These are phyloP conservation scores for Phytophthora hibernalis DNA, from an alignment of 352 stramenopile species.

Conservation along the genomic window DNA sequence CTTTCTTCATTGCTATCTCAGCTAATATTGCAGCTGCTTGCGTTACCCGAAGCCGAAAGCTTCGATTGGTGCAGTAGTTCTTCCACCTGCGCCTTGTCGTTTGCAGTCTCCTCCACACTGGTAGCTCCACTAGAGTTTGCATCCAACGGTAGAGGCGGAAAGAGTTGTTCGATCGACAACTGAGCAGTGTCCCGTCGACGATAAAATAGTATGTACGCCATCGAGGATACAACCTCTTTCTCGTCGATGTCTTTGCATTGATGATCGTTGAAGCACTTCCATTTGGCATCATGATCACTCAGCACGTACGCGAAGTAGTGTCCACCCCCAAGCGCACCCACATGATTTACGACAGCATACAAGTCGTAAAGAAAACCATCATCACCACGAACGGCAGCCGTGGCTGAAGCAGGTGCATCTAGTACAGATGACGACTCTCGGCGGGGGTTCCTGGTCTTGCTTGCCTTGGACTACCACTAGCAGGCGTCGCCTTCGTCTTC, in stretches of 20 bases:
- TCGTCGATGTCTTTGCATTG: slow-evolving; percentile 90
- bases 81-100: slow-evolving; percentile 71
- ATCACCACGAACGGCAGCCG: slow-evolving; percentile 54
- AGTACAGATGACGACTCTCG: slow-evolving; percentile 45
- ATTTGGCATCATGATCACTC: slow-evolving; percentile 92
- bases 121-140: slow-evolving; percentile 33
- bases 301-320: slow-evolving; percentile 95
- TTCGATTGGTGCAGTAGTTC: slow-evolving; percentile 78
- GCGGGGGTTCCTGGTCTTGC: slow-evolving; percentile 18
- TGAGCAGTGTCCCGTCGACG: slow-evolving; percentile 72
- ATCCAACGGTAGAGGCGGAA: slow-evolving; percentile 62
- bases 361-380: slow-evolving; percentile 94
- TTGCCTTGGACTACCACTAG: slow-evolving; percentile 11
- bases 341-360: slow-evolving; percentile 98
- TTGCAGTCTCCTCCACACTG: slow-evolving; percentile 45
- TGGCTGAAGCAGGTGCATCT: slow-evolving; percentile 66
- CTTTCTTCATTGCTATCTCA: slow-evolving; percentile 32
- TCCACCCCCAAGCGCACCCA: slow-evolving; percentile 94
- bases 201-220: slow-evolving; percentile 94
- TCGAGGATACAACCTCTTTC: slow-evolving; percentile 85
- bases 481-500: slow-evolving; percentile 21
- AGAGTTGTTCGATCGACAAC: slow-evolving; percentile 76
- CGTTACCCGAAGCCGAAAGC: slow-evolving; percentile 44
- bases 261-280: slow-evolving; percentile 99
- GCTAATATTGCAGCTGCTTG: slow-evolving; percentile 66